Percentiles rank a stretch among this genome's conserved stretches.
Conservation (phyloP, 140 eudicot species). For the Senecio squalidus region DNA sequence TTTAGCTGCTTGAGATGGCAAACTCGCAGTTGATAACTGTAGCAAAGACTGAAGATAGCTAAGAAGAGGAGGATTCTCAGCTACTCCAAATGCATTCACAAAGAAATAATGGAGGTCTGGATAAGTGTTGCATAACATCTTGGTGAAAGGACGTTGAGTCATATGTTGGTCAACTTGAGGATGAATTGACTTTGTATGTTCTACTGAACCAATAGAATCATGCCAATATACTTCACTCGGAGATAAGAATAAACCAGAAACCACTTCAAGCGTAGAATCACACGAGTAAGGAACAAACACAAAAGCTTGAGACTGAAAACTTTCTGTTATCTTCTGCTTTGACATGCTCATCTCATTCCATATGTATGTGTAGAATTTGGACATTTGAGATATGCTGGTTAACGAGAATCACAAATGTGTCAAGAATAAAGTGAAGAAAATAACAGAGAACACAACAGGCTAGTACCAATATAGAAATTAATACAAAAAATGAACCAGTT, state of each 20-base stretch:
- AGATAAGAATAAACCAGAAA: slow-evolving; percentile 55
- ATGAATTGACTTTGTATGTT: background rate
- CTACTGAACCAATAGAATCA: slow-evolving; percentile 30
- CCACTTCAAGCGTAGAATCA: slow-evolving; percentile 28
- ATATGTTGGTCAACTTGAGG: background rate
- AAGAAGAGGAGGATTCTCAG: slow-evolving; percentile 46
- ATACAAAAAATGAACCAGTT: background rate
- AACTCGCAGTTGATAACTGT: slow-evolving; percentile 44
- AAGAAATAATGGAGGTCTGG: slow-evolving; percentile 60
- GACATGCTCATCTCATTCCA: slow-evolving; percentile 49
- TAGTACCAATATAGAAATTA: background rate
- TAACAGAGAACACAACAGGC: background rate
- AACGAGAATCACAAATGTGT: background rate
- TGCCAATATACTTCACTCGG: slow-evolving; percentile 66
- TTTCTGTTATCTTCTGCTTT: slow-evolving; percentile 36
- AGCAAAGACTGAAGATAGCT: slow-evolving; percentile 57
- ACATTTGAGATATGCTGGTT: slow-evolving; percentile 66
- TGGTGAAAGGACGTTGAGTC: slow-evolving; percentile 21
- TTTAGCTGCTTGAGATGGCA: slow-evolving; percentile 54
- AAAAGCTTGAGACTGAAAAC: slow-evolving; percentile 47
- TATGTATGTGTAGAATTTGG: slow-evolving; percentile 51
- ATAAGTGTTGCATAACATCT: slow-evolving; percentile 36
- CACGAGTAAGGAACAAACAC: slow-evolving; percentile 55
- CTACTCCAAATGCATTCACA: slow-evolving; percentile 66
- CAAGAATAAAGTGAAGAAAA: background rate